Conservation (phyloP, 176 grass and related monocot genomes). For the Oryza longistaminata region DNA sequence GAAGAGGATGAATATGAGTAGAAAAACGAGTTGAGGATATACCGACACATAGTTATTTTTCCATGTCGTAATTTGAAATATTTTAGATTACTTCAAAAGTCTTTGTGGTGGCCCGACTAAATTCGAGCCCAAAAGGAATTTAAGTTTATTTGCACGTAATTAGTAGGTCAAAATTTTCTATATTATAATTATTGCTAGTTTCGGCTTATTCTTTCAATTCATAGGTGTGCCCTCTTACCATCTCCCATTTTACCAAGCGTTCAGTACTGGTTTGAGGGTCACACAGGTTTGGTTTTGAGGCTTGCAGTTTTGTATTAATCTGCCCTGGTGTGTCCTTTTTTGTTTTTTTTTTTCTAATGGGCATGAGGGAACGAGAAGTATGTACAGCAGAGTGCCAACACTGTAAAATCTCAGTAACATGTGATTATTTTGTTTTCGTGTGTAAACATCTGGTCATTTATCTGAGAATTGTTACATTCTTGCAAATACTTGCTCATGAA, state of each 20-base stretch:
- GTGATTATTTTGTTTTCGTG: constrained; percentile 21
- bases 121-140: no score
- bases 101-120: no score
- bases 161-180: no score
- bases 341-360: constrained; percentile 10
- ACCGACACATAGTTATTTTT: no score
- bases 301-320: constrained; percentile 47
- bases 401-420: constrained; percentile 39
- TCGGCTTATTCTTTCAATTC: constrained; percentile 44
- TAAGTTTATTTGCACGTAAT: no score
- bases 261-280: constrained; percentile 41
- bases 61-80: no score
- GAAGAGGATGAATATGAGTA: no score
- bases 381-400: constrained; percentile 56
- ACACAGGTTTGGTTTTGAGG: constrained; percentile 55
- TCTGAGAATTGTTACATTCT: background rate
- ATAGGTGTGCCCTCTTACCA: constrained; percentile 34
- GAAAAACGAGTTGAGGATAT: no score
- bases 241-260: constrained; percentile 20
- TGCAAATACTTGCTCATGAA: background rate
- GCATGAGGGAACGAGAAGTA: constrained; percentile 41
- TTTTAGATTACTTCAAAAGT: no score
- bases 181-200: constrained; percentile 28
- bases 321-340: constrained; percentile 33
- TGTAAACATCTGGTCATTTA: constrained; percentile 22